Evolutionary conservation across 2,329 filamentous ascomycete species (phyloP).

Genomic region (Peltaster fructicola): DNA sequence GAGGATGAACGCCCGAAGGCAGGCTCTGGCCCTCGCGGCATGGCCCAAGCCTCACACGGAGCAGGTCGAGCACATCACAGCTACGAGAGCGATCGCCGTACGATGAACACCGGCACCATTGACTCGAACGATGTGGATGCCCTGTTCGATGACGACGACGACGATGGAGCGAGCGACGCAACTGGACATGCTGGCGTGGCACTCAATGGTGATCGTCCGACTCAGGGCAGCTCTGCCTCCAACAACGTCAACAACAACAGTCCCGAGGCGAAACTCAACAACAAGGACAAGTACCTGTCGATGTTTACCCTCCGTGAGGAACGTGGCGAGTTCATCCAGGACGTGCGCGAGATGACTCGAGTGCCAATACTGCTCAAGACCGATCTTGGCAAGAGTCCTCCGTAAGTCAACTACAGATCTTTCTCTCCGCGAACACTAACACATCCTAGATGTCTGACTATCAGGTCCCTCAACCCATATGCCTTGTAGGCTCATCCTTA

Average conservation of each 20-base stretch:
- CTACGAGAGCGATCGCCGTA: constrained; percentile 79
- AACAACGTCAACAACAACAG: constrained; percentile 64
- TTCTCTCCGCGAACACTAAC: constrained; percentile 4
- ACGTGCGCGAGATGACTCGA: constrained; percentile 92
- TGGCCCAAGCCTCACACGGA: constrained; percentile 43
- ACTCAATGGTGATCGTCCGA: constrained; percentile 62
- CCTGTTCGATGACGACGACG: constrained; percentile 87
- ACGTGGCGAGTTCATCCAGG: constrained; percentile 90
- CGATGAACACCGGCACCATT: constrained; percentile 87
- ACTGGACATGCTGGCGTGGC: constrained; percentile 72
- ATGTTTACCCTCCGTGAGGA: constrained; percentile 82
- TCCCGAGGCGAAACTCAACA: constrained; percentile 72
- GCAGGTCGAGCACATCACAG: constrained; percentile 69
- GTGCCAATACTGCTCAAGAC: constrained; percentile 98
- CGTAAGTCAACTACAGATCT: constrained; percentile 70
- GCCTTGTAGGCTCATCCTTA: constrained; percentile 39
- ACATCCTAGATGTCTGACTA: constrained; percentile 55
- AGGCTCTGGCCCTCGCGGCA: constrained; percentile 40
- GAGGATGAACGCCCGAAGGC: constrained; percentile 92
- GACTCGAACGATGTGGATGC: constrained; percentile 85
- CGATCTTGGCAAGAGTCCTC: constrained; percentile 94
- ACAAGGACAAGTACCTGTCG: constrained; percentile 87
- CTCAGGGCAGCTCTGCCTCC: constrained; percentile 87
- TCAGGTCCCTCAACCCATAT: constrained; percentile 65
- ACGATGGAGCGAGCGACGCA: constrained; percentile 73